Evolutionary conservation across 225 moss, liverwort and hornwort species (phyloP), one percentile per base, ranked within the genome.

Genomic region (Polytrichum commune): DNA sequence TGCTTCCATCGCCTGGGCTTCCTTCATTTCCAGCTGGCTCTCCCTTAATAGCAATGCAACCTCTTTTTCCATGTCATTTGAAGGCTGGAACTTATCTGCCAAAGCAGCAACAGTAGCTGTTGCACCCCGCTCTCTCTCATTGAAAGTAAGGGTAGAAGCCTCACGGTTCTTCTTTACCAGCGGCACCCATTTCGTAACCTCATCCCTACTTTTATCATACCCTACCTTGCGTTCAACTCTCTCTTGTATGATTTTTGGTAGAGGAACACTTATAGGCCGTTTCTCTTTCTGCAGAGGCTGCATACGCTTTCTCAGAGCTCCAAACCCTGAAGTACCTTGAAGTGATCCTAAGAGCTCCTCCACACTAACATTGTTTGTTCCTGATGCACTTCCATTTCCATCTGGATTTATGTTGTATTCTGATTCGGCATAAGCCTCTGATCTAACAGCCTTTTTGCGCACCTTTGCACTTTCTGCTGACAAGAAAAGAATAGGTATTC

Each of bases 1-100:
- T 54, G 84, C 82, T 84, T 95, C 95, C 35, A 91, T 91, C 29
- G 86, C 90, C 77, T 87, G 83, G 60, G 90, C 84, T 25, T 82
- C 81, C 65, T 79, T 77, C 8, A 85, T 80, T 25, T 78, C 82
- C 76, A 93, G 73, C 25, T 90, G 89, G 69, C 90, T 85, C 71
- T 91, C 83, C 64, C 81, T 78, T 54, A 99, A 67, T 29, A 99
- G 68, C 18, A 75, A 66, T 13, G 88, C 79, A 46, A 99, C 83
- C 73, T 99, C 98, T 73, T 84, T 93, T 73, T 99, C 98, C 68
- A 99, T 82, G 65, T 90, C 89, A n/a, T 84, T 95, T 27, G 70
- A 62, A 38, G 98, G 88, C 69, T 73, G 84, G 27, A 95, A 92
- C 76, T 87, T 90, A 60, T 81, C 85, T 53, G 91, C 98, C 62